Evolutionary conservation across 2,329 filamentous ascomycete species (phyloP), one percentile per base, ranked within the genome.

Genomic region (Alternaria atra): DNA sequence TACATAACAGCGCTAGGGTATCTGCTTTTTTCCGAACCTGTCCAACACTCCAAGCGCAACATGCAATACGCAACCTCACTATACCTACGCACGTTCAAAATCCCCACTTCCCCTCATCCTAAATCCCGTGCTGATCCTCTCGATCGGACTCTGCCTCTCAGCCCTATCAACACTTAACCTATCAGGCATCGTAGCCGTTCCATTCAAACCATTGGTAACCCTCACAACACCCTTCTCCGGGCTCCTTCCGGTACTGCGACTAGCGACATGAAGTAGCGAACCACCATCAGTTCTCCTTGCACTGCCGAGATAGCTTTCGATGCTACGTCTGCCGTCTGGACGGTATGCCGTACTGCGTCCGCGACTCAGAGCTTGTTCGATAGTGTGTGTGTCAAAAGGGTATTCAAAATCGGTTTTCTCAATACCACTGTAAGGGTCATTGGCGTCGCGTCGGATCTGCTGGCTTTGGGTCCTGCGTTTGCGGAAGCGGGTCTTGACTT

Each of bases 41-140:
- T 2, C 35, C 50, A 52, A 15, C 12, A 25, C 30, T 30, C n/a
- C 17, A 35, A n/a, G 20, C 30, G 13, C 30, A 25, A 50, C 8
- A 17, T 17, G 17, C 39, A 23, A 39, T 40, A 1, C 37, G 1
- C 3, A 42, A 15, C 20, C 39, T 4, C 20, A 25, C 6, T 8
- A 13, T 25, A 1, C 0, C 6, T 20, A 52, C 10, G 52, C 59
- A 8, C 65, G 58, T 47, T 77, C 69, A 17, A 75, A 58, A 63
- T 78, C 76, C 23, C 47, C 55, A 63, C 76, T 78, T 9, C 60
- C 61, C 7, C 76, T 66, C 50, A 78, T 74, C 27, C 71, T 66
- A 51, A 78, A 78, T 6, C 76, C 76, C 0, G 76, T 78, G 55
- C 70, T 77, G 4, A 69, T 55, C 42, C 74, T 69, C 55, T 75